Base-by-base conservation (phyloP, 1,284 basidiomycete species). In the Fomitopsis schrenkii region DNA sequence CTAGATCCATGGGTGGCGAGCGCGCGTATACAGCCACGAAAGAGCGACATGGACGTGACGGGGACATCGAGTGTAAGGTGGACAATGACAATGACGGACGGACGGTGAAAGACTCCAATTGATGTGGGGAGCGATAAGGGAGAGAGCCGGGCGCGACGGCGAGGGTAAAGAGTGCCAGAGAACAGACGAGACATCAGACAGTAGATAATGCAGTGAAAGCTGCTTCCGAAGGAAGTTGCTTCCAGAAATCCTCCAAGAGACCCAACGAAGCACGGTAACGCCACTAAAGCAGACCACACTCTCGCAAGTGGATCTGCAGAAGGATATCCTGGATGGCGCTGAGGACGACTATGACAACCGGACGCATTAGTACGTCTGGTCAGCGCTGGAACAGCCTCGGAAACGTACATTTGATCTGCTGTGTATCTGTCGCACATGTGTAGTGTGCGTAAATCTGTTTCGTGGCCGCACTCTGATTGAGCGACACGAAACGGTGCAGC, bases 401-500 rank as follows among this genome's bases (percentile, higher is more conserved):
- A 26, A 64, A 77, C 87, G 63, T 72, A 93, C 90, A 93, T 76
- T 90, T 92, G 73, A 93, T 93, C 79, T 94, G 93, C 66, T 92
- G 88, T 36, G 92, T 94, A 75, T 94, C 92, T 35, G 92, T 94
- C 35, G 93, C 93, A 76, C 93, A 94, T 6, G 93, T 94, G 75
- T 93, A 94, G 70, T 94, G 92, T 6, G 93, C 92, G 69, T 93
- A 93, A 65, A 93, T 93, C 76, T 93, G 91, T 76, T 93, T 93
- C 58, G 88, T 91, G 53, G 89, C 87, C 0, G 93, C 89, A 68
- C 88, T 92, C 77, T 95, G 93, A 75, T 95, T 95, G 61, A 95
- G 81, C 22, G 84, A 86, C 19, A 95, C 91, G 74, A 96, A 96
- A 54, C 91, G 88, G 71, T 94, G 91, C 45, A 95, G 78, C 60